phyloP scores from a whole-genome alignment of 129 eudicot species.

The Flaveria trinervia region DNA sequence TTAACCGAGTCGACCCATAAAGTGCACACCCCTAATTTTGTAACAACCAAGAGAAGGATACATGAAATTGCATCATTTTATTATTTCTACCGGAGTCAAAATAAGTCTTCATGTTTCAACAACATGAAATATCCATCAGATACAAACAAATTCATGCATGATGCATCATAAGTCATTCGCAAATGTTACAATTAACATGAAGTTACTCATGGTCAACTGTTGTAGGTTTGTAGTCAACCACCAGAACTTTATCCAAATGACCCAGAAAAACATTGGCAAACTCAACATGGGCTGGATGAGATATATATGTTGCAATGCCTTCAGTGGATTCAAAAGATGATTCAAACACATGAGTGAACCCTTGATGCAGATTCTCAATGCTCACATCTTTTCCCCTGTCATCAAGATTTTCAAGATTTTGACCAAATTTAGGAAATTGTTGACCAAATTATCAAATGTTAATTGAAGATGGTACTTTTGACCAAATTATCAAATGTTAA shows the following conservation, averaged over 20 bases:
- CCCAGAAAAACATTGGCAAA: conserved; percentile 56
- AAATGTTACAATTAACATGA: neutral
- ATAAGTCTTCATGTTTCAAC: neutral
- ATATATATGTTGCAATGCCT: conserved; percentile 67
- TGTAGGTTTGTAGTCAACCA: conserved; percentile 76
- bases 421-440: conserved; percentile 10
- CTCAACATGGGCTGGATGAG: conserved; percentile 74
- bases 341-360: conserved; percentile 89
- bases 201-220: conserved; percentile 47
- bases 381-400: conserved; percentile 94
- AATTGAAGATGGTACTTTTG: neutral
- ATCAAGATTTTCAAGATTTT: conserved; percentile 21
- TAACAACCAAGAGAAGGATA: too few species aligned
- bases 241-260: conserved; percentile 64
- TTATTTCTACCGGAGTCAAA: neutral
- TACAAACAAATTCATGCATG: conserved; percentile 22
- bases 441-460: neutral
- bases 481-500: neutral
- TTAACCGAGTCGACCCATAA: too few species aligned
- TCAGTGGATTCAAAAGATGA: conserved; percentile 76
- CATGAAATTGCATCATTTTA: too few species aligned
- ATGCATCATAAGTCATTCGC: conserved; percentile 1
- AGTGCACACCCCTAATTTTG: too few species aligned
- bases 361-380: conserved; percentile 81
- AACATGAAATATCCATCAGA: conserved; percentile 5